These are phyloP conservation scores for Breviolum minutum DNA, from an alignment of 73 alveolate genomes.

Conservation along the genomic window DNA sequence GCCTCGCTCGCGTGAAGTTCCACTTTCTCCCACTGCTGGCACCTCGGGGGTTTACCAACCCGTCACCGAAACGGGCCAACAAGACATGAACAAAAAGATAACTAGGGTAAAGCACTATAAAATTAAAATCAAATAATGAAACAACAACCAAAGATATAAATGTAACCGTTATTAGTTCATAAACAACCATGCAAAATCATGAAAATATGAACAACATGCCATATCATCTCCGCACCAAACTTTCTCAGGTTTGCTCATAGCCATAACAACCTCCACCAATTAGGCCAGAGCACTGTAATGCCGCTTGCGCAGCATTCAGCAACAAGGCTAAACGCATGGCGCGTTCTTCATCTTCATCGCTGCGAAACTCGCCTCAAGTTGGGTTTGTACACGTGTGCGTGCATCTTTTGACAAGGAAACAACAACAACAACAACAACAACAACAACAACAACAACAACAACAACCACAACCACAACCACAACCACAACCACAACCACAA, in stretches of 20 bases:
- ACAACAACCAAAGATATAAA: not conserved
- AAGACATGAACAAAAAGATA: too few relatives aligned
- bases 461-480: not conserved
- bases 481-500: not conserved
- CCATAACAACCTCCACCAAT: not conserved
- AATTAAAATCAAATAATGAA: too few relatives aligned
- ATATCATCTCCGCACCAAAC: not conserved
- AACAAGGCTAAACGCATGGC: slow-evolving; percentile 43
- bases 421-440: too few relatives aligned
- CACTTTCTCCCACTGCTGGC: slow-evolving; percentile 20
- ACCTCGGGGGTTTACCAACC: slow-evolving; percentile 7
- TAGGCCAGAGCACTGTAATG: slow-evolving; percentile 38
- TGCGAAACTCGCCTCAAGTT: slow-evolving; percentile 56
- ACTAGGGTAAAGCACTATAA: too few relatives aligned
- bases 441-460: too few relatives aligned
- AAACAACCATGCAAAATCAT: not conserved
- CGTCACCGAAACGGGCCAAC: too few relatives aligned
- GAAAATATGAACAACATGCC: not conserved
- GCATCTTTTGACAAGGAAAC: not conserved
- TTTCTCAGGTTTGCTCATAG: not conserved
- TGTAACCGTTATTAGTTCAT: not conserved
- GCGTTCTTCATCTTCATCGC: slow-evolving; percentile 79
- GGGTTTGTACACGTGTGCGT: not conserved
- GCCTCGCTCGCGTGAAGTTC: slow-evolving; percentile 29
- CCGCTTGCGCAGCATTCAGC: slow-evolving; percentile 83